Evolutionary conservation across 495 filamentous ascomycete species (phyloP).

Genomic region (Rhizodiscina lignyota): DNA sequence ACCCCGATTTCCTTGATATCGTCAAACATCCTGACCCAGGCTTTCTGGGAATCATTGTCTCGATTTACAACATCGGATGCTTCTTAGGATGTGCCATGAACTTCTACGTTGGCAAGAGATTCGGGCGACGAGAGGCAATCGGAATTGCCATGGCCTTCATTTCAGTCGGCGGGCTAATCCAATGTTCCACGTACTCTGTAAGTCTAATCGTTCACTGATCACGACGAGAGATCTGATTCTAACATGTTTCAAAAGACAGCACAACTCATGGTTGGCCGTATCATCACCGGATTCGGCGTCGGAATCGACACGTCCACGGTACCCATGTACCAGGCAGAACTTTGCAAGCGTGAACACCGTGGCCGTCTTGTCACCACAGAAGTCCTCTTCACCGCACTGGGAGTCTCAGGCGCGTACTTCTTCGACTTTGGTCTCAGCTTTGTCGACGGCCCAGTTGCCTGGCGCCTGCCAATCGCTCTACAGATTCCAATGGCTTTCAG

Average conservation of each 20-base stretch:
- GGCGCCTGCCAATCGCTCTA: background rate
- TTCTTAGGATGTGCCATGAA: too few species aligned
- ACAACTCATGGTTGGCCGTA: constrained; percentile 30
- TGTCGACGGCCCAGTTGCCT: background rate
- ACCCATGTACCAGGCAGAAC: background rate
- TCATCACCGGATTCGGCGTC: constrained; percentile 32
- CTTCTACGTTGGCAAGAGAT: too few species aligned
- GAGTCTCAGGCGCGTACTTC: background rate
- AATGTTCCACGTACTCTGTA: too few species aligned
- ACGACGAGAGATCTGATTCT: too few species aligned
- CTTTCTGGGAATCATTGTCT: too few species aligned
- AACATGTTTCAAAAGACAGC: constrained; percentile 22
- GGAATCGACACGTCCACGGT: constrained; percentile 15
- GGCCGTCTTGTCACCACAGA: background rate
- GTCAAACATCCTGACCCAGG: too few species aligned
- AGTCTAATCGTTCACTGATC: too few species aligned
- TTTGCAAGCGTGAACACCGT: background rate
- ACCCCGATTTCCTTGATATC: too few species aligned
- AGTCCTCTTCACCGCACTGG: background rate
- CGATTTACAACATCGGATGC: too few species aligned
- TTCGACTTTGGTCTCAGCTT: background rate
- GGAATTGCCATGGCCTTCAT: too few species aligned
- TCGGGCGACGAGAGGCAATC: too few species aligned
- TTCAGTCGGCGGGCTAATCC: too few species aligned
- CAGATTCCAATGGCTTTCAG: background rate